phyloP scores from a whole-genome alignment of 2,329 filamentous ascomycete genomes.

The Harringtonia lauricola region DNA sequence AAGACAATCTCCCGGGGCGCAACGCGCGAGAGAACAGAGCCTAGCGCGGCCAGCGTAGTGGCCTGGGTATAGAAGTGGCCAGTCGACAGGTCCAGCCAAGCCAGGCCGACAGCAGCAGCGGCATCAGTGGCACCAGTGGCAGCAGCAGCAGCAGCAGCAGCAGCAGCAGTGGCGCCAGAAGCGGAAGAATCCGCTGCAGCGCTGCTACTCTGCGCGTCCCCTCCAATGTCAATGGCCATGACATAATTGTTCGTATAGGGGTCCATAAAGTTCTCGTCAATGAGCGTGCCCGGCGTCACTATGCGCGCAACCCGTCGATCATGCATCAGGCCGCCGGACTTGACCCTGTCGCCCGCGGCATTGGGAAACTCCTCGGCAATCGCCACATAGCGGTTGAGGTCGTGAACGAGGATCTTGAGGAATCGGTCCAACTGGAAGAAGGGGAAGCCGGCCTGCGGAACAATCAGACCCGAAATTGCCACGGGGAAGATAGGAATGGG shows the following conservation, averaged over 20 bases:
- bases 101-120: conserved; percentile 51
- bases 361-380: conserved; percentile 89
- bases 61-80: conserved; percentile 85
- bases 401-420: conserved; percentile 85
- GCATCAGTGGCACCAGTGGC: conserved; percentile 3
- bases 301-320: conserved; percentile 77
- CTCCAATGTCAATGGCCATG: conserved; percentile 48
- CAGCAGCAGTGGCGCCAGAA: conserved; percentile 11
- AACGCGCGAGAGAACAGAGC: conserved; percentile 75
- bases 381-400: conserved; percentile 81
- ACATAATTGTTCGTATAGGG: conserved; percentile 90
- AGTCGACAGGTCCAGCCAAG: conserved; percentile 92
- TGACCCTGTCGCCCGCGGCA: conserved; percentile 55
- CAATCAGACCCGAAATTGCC: conserved; percentile 3
- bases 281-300: conserved; percentile 87
- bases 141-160: background rate
- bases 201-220: background rate
- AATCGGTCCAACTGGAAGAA: conserved; percentile 88
- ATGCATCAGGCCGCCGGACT: conserved; percentile 69
- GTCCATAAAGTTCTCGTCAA: conserved; percentile 96
- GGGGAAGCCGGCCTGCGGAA: conserved; percentile 66
- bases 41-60: conserved; percentile 57
- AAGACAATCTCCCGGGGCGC: conserved; percentile 77
- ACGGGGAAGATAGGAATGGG: background rate
- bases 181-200: background rate